Base-by-base conservation (phyloP, 2,329 filamentous ascomycete species). In the Aspergillus proliferans region DNA sequence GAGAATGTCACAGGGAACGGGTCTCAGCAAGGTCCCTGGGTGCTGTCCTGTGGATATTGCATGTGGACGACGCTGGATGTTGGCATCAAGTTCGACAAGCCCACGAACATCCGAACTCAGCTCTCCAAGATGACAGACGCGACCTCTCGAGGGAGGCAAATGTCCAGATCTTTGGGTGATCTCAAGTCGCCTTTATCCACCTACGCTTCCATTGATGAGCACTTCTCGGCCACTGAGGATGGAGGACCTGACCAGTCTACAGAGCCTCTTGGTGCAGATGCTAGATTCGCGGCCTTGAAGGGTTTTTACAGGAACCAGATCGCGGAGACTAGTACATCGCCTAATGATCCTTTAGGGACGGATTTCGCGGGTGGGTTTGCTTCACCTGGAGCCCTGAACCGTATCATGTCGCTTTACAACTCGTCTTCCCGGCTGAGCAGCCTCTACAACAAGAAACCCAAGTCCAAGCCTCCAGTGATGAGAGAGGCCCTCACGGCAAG, bases 371-470 rank as follows among this genome's bases (percentile, higher is more conserved):
- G 56, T 53, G 75, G 74, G 40, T 85, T 83, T 68, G 80, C 78
- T 26, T 95, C 91, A 0, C 91, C 92, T 0, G 86, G 83, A 4
- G 87, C 89, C 8, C 74, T 96, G 47, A 85, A 87, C 22, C 84
- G 92, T 28, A 93, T 97, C 61, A 94, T 96, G 88, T 91, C 83
- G 53, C 76, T 96, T 22, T 96, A 96, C 70, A 88, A 87, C 0
- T 70, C 68, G 2, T 68, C 69, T 0, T 76, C 76, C 6, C 58
- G 64, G 0, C 79, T 82, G 47, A 81, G 76, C 54, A 79, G 75
- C 47, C 76, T 80, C 26, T 71, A 70, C 57, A 79, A 76, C 59
- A 85, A 86, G 58, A 84, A 86, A 60, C 73, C 80, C 9, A 84
- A 86, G 62, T 76, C 80, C 10, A 88, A 86, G 56, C 77, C 83